Conservation (phyloP, 441 rosid genomes). For the Corymbia citriodora region DNA sequence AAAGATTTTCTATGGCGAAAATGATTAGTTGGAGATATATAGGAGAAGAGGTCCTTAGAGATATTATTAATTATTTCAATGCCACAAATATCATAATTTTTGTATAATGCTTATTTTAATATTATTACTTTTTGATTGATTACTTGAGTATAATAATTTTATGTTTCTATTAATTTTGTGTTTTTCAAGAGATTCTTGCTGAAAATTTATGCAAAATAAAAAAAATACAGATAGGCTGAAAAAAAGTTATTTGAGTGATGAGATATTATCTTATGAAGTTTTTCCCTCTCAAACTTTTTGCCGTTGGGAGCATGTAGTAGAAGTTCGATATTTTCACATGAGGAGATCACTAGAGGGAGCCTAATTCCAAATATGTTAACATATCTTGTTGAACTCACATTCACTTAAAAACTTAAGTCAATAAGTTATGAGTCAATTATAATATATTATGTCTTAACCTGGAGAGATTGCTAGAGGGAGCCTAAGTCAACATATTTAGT, state of each 20-base stretch:
- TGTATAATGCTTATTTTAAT: fast-evolving
- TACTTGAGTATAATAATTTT: background rate
- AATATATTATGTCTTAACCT: too few relatives aligned
- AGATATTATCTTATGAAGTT: background rate
- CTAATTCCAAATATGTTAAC: too few relatives aligned
- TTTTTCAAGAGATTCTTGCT: background rate
- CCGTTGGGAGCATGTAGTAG: too few relatives aligned
- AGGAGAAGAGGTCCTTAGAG: background rate
- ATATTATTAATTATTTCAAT: background rate
- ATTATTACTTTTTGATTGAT: background rate
- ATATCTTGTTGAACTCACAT: too few relatives aligned
- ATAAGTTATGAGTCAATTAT: too few relatives aligned
- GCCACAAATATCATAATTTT: background rate
- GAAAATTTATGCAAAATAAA: background rate
- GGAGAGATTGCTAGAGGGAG: too few relatives aligned
- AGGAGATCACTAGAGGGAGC: too few relatives aligned
- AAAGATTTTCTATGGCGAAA: background rate
- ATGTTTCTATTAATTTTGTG: background rate
- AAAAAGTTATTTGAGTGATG: background rate
- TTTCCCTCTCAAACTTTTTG: background rate
- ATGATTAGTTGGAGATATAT: background rate
- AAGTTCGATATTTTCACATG: too few relatives aligned
- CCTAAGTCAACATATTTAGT: too few relatives aligned
- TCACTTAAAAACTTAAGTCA: too few relatives aligned
- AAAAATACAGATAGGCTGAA: background rate